phyloP scores from a whole-genome alignment of 176 grass and related monocot species.

The Saccharum officinarum region DNA sequence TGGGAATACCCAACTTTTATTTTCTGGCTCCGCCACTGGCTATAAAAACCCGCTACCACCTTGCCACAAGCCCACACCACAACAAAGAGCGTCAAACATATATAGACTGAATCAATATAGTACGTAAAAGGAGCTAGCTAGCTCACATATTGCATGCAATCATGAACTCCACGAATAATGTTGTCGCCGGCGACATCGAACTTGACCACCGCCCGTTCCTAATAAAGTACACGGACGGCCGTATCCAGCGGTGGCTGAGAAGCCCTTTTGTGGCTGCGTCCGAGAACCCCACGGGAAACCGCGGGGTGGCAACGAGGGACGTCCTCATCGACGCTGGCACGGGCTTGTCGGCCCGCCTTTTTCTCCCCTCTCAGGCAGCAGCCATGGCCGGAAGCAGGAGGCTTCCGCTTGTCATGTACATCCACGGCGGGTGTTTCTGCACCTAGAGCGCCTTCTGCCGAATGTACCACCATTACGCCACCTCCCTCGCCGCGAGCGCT shows the following conservation, averaged over 20 bases:
- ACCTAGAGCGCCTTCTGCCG: neutral
- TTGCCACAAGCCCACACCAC: too few species aligned
- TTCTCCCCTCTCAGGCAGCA: too few species aligned
- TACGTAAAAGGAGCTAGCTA: too few species aligned
- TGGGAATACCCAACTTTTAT: too few species aligned
- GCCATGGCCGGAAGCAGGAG: neutral
- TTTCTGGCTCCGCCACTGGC: too few species aligned
- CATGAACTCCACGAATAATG: too few species aligned
- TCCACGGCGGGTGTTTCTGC: neutral
- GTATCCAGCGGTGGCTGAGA: neutral
- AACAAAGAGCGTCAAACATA: too few species aligned
- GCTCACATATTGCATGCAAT: too few species aligned
- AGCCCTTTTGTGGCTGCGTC: neutral
- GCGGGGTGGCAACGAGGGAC: neutral
- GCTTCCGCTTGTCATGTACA: neutral
- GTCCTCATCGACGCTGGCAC: neutral
- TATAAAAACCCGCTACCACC: too few species aligned
- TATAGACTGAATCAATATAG: too few species aligned
- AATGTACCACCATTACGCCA: neutral
- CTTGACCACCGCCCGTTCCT: too few species aligned
- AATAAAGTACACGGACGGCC: neutral
- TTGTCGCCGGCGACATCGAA: neutral
- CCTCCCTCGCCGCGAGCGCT: neutral
- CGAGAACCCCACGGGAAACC: neutral
- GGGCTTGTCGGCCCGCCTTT: neutral